Base-by-base conservation (phyloP, 2,329 filamentous ascomycete species). In the Endothia cerciana region DNA sequence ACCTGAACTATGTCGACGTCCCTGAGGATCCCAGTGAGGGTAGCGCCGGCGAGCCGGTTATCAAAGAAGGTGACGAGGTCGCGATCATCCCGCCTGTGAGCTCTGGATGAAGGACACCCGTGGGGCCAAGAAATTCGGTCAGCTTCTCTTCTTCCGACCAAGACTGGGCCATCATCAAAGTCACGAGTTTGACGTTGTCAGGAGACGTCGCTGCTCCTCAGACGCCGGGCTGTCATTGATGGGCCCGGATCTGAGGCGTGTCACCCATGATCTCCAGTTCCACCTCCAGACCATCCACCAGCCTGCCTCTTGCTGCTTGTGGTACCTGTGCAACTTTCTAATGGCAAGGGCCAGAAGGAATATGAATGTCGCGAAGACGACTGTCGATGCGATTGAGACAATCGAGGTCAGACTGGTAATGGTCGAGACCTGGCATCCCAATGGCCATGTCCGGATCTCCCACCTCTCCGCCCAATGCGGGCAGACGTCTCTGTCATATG, bases 21-120 rank as follows among this genome's bases (percentile, higher is more conserved):
- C 81, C 84, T 13, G 80, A 82, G 5, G 81, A 81, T 49, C 77
- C 78, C 40, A 77, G 77, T 22, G 76, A 76, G 15, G 77, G 77
- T 57, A 79, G 78, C 22, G 73, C 72, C 19, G 73, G 74, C 10
- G 79, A 79, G 19, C 71, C 81, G 33, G 75, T 86, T 64, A 90
- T 96, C 65, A 78, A 87, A 61, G 87, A 87, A 69, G 91, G 89
- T 36, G 92, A 96, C 74, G 93, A 96, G 79, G 91, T 96, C 64
- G 93, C 91, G 51, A 90, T 96, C 43, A 94, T 96, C 65, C 92
- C 93, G 41, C 92, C 93, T 11, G 93, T 96, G 70, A 96, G 92
- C 81, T 93, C 92, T 45, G 92, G 92, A 4, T 95, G 77, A 83
- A 25, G n/a, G 17, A 40, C 17, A 41, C 28, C n/a, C n/a, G 49